Conservation (phyloP, 139 green algal genomes). For the Trebouxia sp. region DNA sequence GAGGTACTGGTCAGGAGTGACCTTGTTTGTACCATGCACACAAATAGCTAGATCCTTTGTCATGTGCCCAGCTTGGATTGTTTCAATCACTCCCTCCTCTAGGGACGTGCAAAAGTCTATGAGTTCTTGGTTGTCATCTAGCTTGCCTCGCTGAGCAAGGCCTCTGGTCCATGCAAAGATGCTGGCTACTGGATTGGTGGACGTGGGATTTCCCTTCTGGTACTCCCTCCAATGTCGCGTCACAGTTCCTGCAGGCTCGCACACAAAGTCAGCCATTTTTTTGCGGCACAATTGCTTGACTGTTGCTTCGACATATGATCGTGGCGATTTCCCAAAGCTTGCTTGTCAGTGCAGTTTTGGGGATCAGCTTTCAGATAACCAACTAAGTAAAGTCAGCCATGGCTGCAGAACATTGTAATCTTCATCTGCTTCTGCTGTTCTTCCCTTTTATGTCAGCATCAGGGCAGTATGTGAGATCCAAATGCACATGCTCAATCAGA, state of each 20-base stretch:
- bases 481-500: too few relatives aligned
- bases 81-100: constrained; percentile 86
- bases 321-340: too few relatives aligned
- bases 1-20: constrained; percentile 84
- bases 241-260: constrained; percentile 84
- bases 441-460: too few relatives aligned
- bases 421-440: too few relatives aligned
- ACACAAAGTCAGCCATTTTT: too few relatives aligned
- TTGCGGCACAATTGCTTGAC: too few relatives aligned
- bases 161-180: constrained; percentile 97
- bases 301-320: too few relatives aligned
- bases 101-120: constrained; percentile 76
- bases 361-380: too few relatives aligned
- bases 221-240: constrained; percentile 95
- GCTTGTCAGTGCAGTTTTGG: too few relatives aligned
- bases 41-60: constrained; percentile 97
- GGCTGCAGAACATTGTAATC: too few relatives aligned
- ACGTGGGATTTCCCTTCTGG: constrained; percentile 94
- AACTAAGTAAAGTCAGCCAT: too few relatives aligned
- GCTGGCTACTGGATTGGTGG: constrained; percentile 93
- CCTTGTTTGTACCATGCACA: constrained; percentile 80
- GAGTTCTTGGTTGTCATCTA: constrained; percentile 73
- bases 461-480: too few relatives aligned
- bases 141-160: constrained; percentile 57
- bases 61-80: constrained; percentile 83